These are phyloP conservation scores for Gnomoniopsis sp. DNA, from an alignment of 2,329 filamentous ascomycete genomes.

Conservation along the genomic window DNA sequence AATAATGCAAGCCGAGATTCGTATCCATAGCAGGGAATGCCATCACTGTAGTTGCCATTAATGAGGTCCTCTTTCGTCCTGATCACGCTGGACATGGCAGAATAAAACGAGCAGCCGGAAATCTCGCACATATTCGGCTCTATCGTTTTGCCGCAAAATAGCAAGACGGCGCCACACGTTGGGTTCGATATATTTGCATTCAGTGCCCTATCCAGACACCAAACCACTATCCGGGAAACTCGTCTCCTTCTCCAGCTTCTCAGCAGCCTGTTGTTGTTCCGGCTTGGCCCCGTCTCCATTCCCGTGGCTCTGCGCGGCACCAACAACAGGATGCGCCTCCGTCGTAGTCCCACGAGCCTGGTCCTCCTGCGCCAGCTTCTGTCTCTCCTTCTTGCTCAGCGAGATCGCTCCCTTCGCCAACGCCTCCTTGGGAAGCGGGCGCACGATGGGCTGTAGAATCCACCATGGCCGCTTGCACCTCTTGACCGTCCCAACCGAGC, in stretches of 20 bases:
- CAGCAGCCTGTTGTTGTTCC: not conserved
- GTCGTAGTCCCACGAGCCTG: slow-evolving; percentile 17
- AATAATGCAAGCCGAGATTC: too few species aligned
- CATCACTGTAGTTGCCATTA: too few species aligned
- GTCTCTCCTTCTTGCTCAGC: slow-evolving; percentile 66
- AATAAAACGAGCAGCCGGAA: too few species aligned
- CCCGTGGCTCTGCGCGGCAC: not conserved
- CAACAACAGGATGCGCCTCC: not conserved
- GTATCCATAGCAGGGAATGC: too few species aligned
- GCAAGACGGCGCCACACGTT: not conserved
- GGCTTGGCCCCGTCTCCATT: not conserved
- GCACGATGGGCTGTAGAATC: slow-evolving; percentile 83
- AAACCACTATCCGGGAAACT: slow-evolving; percentile 9
- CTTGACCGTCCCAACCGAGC: slow-evolving; percentile 64
- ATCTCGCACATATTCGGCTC: not conserved
- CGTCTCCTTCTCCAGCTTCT: slow-evolving; percentile 11
- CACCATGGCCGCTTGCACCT: slow-evolving; percentile 82
- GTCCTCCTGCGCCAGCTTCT: slow-evolving; percentile 36
- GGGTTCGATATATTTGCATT: not conserved
- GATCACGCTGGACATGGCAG: too few species aligned
- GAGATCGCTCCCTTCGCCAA: slow-evolving; percentile 74
- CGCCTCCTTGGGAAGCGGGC: slow-evolving; percentile 85
- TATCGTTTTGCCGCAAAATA: not conserved
- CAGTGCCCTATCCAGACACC: slow-evolving; percentile 10
- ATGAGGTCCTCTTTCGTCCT: too few species aligned